A percentile compares a stretch with the other conserved stretches of the same genome.
Conservation (phyloP, 2,329 filamentous ascomycete species). For the Sporothrix variecibatus region DNA sequence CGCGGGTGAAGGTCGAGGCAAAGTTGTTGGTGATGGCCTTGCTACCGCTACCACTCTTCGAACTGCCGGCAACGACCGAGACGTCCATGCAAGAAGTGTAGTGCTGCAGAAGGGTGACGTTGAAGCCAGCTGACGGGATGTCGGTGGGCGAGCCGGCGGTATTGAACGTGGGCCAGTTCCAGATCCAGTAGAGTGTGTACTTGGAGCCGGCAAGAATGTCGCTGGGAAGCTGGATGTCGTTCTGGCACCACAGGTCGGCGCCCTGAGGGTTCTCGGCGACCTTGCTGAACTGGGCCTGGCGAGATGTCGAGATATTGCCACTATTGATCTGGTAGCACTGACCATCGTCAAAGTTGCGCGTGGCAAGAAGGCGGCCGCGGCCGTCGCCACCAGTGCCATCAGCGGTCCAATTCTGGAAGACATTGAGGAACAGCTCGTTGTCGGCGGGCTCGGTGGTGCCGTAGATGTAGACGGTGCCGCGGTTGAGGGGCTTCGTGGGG, state of each 20-base stretch:
- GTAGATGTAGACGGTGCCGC: conserved; percentile 75
- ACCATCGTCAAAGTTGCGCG: conserved; percentile 83
- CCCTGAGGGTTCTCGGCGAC: conserved; percentile 54
- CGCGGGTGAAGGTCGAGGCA: conserved; percentile 38
- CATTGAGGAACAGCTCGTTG: conserved; percentile 56
- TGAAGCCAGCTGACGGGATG: conserved; percentile 40
- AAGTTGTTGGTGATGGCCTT: conserved; percentile 26
- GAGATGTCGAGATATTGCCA: conserved; percentile 58
- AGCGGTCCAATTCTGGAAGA: conserved; percentile 76
- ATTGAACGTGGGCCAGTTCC: conserved; percentile 79
- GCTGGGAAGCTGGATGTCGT: conserved; percentile 72
- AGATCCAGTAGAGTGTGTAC: conserved; percentile 92
- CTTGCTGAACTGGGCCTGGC: conserved; percentile 58
- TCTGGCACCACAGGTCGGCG: conserved; percentile 74
- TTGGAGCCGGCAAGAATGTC: conserved; percentile 62
- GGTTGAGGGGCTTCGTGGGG: conserved; percentile 61
- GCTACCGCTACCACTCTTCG: background rate
- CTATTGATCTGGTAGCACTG: conserved; percentile 81
- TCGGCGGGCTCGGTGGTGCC: conserved; percentile 63
- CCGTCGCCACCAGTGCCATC: conserved; percentile 80
- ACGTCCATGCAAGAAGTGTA: conserved; percentile 50
- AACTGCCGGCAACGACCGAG: conserved; percentile 28
- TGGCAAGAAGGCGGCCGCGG: conserved; percentile 73
- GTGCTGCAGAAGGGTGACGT: conserved; percentile 39
- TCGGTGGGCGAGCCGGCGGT: conserved; percentile 36